Base-by-base conservation (phyloP, 2,329 filamentous ascomycete genomes). In the Pseudogymnoascus sp. region DNA sequence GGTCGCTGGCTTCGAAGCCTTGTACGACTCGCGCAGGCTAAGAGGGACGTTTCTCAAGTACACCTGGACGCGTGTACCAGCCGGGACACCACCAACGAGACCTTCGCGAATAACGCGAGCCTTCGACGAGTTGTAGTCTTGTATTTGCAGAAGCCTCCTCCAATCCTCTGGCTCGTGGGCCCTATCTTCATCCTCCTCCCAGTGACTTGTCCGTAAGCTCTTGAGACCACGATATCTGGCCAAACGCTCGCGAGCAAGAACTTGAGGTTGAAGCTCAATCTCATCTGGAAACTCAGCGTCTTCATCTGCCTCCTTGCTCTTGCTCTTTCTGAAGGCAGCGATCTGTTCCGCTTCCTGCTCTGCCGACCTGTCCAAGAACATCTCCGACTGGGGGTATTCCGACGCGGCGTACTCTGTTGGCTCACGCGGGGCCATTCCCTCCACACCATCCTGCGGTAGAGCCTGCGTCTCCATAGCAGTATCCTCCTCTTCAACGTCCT, bases 221-320 rank as follows among this genome's bases (percentile, higher is more conserved):
- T 97, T 99, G 66, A 99, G 76, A 41, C 94, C 94, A 70, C 94
- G 82, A 75, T 97, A 99, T 63, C 90, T 84, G 7, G 88, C 84
- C 60, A 99, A 77, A 47, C 94, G 83, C 75, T 99, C 94, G 59
- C 90, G 80, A 0, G 94, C 94, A 47, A 90, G 80, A 3, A 95
- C 90, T 60, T 93, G 83, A 0, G 95, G 94, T 66, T 90, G 90
- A 60, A 99, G 79, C 74, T 99, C 95, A 62, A 99, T 94, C 74
- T 99, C 94, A 66, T 99, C 94, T 0, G 94, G 94, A 74, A 97
- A 99, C 73, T 97, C 93, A 60, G 89, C 83, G 73, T 99, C 94
- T 12, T 97, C 92, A 58, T 92, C 84, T 3, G 86, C 90, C 67
- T 97, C 93, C 22, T 86, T 85, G 59, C 86, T 85, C 69, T 91